Conservation (phyloP, 2,329 filamentous ascomycete species). For the Periglandula ipomoeae region DNA sequence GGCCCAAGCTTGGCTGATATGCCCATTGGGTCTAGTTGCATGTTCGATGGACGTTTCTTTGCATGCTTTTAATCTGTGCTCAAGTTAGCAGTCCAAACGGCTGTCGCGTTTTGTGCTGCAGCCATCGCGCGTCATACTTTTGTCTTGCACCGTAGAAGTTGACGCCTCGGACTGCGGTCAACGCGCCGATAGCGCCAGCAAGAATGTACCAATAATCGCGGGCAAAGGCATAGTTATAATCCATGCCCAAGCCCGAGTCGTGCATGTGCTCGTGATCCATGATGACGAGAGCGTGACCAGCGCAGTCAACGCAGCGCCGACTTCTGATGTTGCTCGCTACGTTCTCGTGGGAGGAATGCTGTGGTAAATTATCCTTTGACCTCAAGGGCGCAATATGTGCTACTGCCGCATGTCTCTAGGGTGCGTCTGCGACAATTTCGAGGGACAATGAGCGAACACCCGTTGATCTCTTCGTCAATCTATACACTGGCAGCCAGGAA, state of each 20-base stretch:
- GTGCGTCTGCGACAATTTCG: neutral
- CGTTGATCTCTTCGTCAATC: neutral
- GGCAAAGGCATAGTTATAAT: conserved; percentile 41
- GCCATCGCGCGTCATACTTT: conserved; percentile 24
- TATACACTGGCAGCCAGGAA: neutral
- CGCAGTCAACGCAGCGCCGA: conserved; percentile 4
- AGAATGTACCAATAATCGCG: conserved; percentile 51
- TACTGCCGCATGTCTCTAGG: neutral
- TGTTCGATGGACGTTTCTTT: conserved; percentile 33
- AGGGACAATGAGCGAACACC: neutral
- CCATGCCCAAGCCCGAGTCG: conserved; percentile 27
- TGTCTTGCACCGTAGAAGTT: conserved; percentile 32
- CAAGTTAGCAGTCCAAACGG: neutral
- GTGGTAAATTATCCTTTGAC: neutral
- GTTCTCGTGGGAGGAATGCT: neutral
- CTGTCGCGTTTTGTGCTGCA: neutral
- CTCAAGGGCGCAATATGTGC: neutral
- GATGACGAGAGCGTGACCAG: conserved; percentile 13
- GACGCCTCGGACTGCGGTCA: conserved; percentile 31
- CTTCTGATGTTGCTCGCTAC: too few relatives aligned
- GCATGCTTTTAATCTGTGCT: conserved; percentile 36
- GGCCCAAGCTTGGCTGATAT: conserved; percentile 43
- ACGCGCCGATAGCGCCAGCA: conserved; percentile 35
- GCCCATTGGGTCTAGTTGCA: conserved; percentile 42
- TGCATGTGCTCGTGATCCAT: conserved; percentile 26